Evolutionary conservation across 164 flowering plant species (phyloP).

Genomic region (Vitis amurensis): DNA sequence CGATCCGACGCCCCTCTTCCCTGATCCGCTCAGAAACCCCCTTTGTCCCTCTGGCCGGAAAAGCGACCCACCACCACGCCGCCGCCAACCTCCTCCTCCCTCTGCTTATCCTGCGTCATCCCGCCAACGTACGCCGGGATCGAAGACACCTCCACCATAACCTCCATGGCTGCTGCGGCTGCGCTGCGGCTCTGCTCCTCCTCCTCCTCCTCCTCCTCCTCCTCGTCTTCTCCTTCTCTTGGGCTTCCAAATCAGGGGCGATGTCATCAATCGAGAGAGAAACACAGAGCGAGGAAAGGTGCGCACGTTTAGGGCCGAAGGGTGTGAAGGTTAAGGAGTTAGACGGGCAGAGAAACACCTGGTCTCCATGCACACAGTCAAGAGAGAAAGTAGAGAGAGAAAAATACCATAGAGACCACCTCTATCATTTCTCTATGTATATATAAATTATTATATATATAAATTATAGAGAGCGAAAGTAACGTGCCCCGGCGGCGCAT

Average conservation of each 20-base stretch:
- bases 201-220: constrained; percentile 30
- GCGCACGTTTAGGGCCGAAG: neutral
- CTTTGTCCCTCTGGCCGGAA: neutral
- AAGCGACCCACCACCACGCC: too few relatives aligned
- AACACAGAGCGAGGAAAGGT: neutral
- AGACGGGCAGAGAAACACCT: too few relatives aligned
- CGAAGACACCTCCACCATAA: constrained; percentile 29
- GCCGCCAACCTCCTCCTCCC: neutral
- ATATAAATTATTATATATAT: too few relatives aligned
- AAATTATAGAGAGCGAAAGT: neutral
- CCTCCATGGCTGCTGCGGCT: constrained; percentile 28
- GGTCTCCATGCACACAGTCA: neutral
- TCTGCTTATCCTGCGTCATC: constrained; percentile 12
- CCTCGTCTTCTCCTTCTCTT: constrained; percentile 22
- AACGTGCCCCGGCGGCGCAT: constrained; percentile 14
- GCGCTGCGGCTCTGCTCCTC: constrained; percentile 9
- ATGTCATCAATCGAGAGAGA: constrained; percentile 33
- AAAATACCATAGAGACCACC: neutral
- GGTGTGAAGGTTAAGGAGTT: neutral
- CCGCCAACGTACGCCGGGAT: constrained; percentile 18
- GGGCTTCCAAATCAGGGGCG: constrained; percentile 18
- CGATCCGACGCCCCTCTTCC: constrained; percentile 9
- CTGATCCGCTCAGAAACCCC: neutral
- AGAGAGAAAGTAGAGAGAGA: constrained; percentile 1
- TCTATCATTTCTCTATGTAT: too few relatives aligned